Evolutionary conservation across 2,329 filamentous ascomycete genomes (phyloP), one percentile per base, ranked within the genome.

Genomic region (Fusarium begoniae): DNA sequence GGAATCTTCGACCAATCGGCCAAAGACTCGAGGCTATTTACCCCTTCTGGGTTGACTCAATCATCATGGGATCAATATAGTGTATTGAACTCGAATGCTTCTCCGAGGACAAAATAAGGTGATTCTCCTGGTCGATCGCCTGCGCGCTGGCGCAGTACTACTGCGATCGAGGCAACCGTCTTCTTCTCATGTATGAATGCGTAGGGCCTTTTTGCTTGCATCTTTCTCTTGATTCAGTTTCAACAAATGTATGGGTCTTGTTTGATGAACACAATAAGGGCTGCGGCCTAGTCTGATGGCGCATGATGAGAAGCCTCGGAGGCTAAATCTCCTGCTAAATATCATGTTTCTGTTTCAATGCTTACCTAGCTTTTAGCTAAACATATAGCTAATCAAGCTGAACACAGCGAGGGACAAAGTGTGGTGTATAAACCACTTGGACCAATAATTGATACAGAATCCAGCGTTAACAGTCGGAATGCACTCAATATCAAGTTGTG

Each of bases 1-100:
- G 59, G 32, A 40, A 58, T 53, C 35, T 30, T 56, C 22, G 30
- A 38, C 66, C 66, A 66, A 70, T 70, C 53, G 26, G 51, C 32
- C 59, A 59, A 58, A 26, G 37, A 11, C 37, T 67, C 22, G 22
- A 54, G 30, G 44, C n/a, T 66, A 40, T 40, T 41, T 59, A 59
- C n/a, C 50, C 32, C 41, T 60, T 41, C 22, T 50, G 41, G 35
- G 22, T 43, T 43, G 22, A 32, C 8, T 35, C 10, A 41, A 32
- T 18, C 18, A 44, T 65, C 44, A 44, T 22, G 32, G 45, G 44
- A 32, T 40, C 26, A 41, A 60, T 11, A 15, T 45, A 41, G 43
- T 44, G 17, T 38, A 22, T 55, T n/a, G 17, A 37, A 28, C 24
- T 44, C 38, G 28, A 50, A 24, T 51, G 38, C 26, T n/a, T 44